Percentiles rank a stretch among this genome's conserved stretches.
Conservation (phyloP, 1,284 basidiomycete species). For the Ceratobasidium sp. region DNA sequence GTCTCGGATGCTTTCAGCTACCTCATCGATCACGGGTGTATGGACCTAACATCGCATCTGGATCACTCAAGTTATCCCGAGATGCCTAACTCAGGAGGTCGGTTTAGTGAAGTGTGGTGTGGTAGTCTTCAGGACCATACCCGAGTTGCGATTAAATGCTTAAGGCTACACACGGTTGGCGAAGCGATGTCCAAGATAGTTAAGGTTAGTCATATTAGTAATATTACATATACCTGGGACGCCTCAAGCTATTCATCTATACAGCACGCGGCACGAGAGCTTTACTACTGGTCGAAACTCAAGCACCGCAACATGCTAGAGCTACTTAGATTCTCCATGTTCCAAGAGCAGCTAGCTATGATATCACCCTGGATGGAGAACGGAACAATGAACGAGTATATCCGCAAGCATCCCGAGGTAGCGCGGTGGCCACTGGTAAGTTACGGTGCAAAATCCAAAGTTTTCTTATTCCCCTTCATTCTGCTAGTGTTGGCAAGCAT, state of each 20-base stretch:
- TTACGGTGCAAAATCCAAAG: too few species aligned
- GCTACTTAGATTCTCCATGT: background rate
- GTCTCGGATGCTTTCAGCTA: background rate
- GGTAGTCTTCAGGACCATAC: background rate
- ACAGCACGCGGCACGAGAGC: constrained; percentile 22
- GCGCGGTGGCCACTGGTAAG: constrained; percentile 9
- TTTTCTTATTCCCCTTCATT: too few species aligned
- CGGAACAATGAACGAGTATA: background rate
- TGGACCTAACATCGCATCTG: background rate
- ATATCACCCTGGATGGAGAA: constrained; percentile 27
- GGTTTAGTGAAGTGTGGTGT: constrained; percentile 7
- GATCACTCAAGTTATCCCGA: background rate
- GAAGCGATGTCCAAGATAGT: background rate
- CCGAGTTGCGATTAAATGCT: background rate
- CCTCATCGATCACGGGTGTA: background rate
- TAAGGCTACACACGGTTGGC: background rate
- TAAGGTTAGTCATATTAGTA: too few species aligned
- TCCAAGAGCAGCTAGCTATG: constrained; percentile 17
- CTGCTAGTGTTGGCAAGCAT: constrained; percentile 11
- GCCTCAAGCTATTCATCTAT: background rate
- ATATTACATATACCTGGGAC: too few species aligned
- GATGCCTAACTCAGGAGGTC: background rate
- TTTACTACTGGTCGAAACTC: constrained; percentile 25
- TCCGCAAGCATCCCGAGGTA: background rate
- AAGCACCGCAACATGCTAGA: constrained; percentile 11